Conservation (phyloP, 352 stramenopile species). For the Globisporangium paddicum region DNA sequence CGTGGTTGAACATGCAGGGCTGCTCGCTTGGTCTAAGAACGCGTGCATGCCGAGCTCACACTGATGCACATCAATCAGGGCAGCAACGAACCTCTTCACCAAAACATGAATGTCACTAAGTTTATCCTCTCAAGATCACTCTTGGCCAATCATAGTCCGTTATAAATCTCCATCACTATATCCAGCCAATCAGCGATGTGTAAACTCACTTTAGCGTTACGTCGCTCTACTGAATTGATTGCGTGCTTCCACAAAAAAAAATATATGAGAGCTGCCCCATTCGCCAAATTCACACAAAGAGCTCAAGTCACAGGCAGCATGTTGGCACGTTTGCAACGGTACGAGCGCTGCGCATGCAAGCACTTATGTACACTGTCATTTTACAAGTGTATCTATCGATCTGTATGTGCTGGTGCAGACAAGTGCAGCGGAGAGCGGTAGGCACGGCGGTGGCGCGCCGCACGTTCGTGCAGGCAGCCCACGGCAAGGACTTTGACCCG, state of each 20-base stretch:
- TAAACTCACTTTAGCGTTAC: background rate
- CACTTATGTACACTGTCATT: background rate
- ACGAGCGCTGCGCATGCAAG: background rate
- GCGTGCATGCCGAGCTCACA: too few species aligned
- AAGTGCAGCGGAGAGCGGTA: background rate
- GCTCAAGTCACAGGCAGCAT: slow-evolving; percentile 3
- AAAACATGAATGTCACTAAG: slow-evolving; percentile 4
- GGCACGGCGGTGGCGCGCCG: slow-evolving; percentile 13
- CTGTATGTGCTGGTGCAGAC: background rate
- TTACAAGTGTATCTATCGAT: background rate
- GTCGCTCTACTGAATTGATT: slow-evolving; percentile 4
- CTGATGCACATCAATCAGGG: too few species aligned
- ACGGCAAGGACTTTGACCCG: slow-evolving; percentile 18
- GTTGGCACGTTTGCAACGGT: slow-evolving; percentile 5
- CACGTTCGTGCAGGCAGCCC: slow-evolving; percentile 33
- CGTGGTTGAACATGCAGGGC: too few species aligned
- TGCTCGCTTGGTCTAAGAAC: too few species aligned
- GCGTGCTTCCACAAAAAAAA: background rate
- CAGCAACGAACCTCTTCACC: too few species aligned
- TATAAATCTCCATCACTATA: background rate
- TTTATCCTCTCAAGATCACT: background rate
- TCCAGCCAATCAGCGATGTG: background rate
- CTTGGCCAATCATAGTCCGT: background rate
- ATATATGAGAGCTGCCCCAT: too few species aligned
- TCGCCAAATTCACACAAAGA: background rate